Evolutionary conservation across 2,329 filamentous ascomycete genomes (phyloP), one percentile per base, ranked within the genome.

Genomic region (Cercospora zeae-maydis): DNA sequence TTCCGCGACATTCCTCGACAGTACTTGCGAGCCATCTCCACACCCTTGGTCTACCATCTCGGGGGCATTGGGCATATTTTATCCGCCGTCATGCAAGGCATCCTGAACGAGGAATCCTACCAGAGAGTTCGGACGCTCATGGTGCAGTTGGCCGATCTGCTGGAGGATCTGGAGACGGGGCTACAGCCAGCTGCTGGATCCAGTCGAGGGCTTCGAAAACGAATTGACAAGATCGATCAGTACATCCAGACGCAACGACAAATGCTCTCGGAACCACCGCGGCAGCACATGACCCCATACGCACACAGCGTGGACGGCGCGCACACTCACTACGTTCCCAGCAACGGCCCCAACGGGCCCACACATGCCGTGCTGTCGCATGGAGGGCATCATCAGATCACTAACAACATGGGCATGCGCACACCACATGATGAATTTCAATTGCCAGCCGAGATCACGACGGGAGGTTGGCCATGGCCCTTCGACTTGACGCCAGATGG

Each of bases 51-150:
- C 5, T 76, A 83, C 65, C 81, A 82, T 66, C 72, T 83, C 3
- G 78, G 76, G 7, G 79, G 80, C 13, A 81, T 83, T 45, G 81
- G 81, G 4, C 75, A 76, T 2, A 81, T 83, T 54, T 75, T 83
- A n/a, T 79, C 78, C 19, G 78, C 77, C 4, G 78, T 80, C 30
- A 77, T 82, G 65, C 80, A 80, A 61, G 76, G 76, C 6, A 74
- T 74, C 24, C 65, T 82, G n/a, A 78, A 75, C 27, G 78, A 80
- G 65, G 70, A 70, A 33, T 75, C 74, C 1, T 82, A 81, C 65
- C 71, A 74, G 31, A 73, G 76, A 33, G 77, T 82, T 30, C 74
- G 80, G 37, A 71, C 71, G 16, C 72, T 81, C 16, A 69, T 82
- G 67, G 73, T 78, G 3, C 74, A 75, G 58, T 77, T 83, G 70